Base-by-base conservation (phyloP, 305 asterid species). In the Vinca major region DNA sequence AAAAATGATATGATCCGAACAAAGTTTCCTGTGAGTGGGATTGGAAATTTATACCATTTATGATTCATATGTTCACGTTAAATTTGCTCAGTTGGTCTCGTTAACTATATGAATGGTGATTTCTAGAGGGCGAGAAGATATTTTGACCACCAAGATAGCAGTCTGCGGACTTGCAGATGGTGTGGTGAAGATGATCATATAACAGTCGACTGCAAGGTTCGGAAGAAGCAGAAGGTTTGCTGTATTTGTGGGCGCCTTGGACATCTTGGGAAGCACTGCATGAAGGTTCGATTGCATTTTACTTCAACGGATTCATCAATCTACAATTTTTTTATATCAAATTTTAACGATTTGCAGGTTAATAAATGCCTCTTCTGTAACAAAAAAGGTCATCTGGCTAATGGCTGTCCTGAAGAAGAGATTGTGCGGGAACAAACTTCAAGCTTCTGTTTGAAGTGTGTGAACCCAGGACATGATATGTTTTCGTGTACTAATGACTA, bases 371-470 rank as follows among this genome's bases (percentile, higher is more conserved):
- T 65, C 61, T 74, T 77, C 69, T 81, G 88, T 78, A 60, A 63
- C 9, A 19, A 37, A 58, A 77, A 55, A 61, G 83, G 83, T 47
- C 84, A 74, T 81, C 73, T 77, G 19, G 70, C 63, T 55, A 65
- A 44, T 13, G 71, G 77, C 58, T 83, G 88, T 78, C 86, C 75
- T 36, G 37, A 62, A 49, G 69, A 67, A 72, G 65, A 76, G 41
- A 73, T 43, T 53, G 73, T 53, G 50, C 69, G 16, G 63, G 78
- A 74, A 55, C 16, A 52, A 44, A 40, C 74, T 60, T 73, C 79
- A 52, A 64, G 44, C 44, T 65, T 76, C 50, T 84, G 89, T 69
- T 71, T 85, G 65, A 73, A 7, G 67, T 85, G 87, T 73, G 85
- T 82, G 67, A 53, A 49, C 69, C 66, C 58, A 0, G 83, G 79